Evolutionary conservation across 2,329 filamentous ascomycete genomes (phyloP).

Genomic region (Diplocarpon rosae): DNA sequence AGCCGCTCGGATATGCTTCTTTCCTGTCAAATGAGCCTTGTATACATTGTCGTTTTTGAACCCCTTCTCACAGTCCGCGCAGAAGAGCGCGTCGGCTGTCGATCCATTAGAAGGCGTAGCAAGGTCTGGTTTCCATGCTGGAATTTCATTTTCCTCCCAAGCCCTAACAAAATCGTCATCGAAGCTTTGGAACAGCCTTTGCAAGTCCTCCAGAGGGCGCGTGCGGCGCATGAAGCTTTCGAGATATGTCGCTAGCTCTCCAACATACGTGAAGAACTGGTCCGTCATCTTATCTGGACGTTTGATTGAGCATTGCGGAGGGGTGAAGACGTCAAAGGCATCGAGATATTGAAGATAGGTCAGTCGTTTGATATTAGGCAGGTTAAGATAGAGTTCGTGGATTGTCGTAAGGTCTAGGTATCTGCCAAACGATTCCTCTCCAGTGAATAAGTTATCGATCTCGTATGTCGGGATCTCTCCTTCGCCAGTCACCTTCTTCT

Average conservation of each 20-base stretch:
- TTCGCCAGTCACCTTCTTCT: slow-evolving; percentile 53
- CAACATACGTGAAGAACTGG: slow-evolving; percentile 83
- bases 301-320: slow-evolving; percentile 63
- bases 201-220: slow-evolving; percentile 74
- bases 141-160: slow-evolving; percentile 71
- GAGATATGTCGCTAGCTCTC: slow-evolving; percentile 68
- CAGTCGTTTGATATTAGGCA: slow-evolving; percentile 74
- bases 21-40: slow-evolving; percentile 75
- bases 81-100: slow-evolving; percentile 66
- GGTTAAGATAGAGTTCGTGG: slow-evolving; percentile 84
- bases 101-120: slow-evolving; percentile 14
- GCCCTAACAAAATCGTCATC: slow-evolving; percentile 73
- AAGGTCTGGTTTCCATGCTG: slow-evolving; percentile 61
- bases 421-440: slow-evolving; percentile 86
- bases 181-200: slow-evolving; percentile 64
- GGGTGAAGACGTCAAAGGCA: slow-evolving; percentile 74
- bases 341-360: slow-evolving; percentile 91
- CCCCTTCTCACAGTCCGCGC: slow-evolving; percentile 82
- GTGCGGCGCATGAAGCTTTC: slow-evolving; percentile 81
- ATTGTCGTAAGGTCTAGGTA: slow-evolving; percentile 79
- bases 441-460: slow-evolving; percentile 87
- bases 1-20: slow-evolving; percentile 84
- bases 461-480: slow-evolving; percentile 53
- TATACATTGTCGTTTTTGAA: slow-evolving; percentile 96
- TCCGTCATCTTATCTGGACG: slow-evolving; percentile 81